Base-by-base conservation (phyloP, 148 eudicot species). In the Spergularia bocconei region DNA sequence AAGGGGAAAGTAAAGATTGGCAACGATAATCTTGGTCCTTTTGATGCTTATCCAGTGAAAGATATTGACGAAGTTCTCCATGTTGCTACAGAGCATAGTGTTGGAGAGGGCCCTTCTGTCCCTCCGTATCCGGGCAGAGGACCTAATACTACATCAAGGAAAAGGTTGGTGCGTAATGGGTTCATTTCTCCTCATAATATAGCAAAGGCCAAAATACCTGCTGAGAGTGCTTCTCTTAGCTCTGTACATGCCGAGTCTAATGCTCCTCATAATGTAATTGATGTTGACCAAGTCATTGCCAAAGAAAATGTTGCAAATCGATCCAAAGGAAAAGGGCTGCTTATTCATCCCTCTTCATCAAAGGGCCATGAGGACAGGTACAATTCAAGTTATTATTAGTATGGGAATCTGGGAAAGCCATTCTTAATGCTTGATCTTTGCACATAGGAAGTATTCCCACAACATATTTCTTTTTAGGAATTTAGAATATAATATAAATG, bases 111-210 rank as follows among this genome's bases (percentile, higher is more conserved):
- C 65, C 74, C 44, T 63, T 71, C 86, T 50, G 7, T 71, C 64
- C 75, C 89, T 54, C 70, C 70, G 69, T 75, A 61, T 62, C 51
- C 83, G 72, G 69, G 36, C 25, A 71, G 70, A 52, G 73, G 77
- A 41, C 82, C 87, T 51, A 84, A 76, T 75, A 63, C 70, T 17
- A 63, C 38, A 71, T 76, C 77, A 72, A 85, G 77, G 63, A 90
- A 82, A 80, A 90, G 84, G 73, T 82, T 90, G 87, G 98, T 94
- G 38, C 77, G 89, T 25, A 90, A 89, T 86, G 97, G 98, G 76
- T 87, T 88, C 78, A 90, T 88, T 72, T 88, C 96, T 75, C 97
- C 97, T n/a, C 78, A 59, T 55, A 92, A 91, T 78, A 82, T 90
- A 78, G 91, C 80, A 70, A 94, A 90, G 81, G 86, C 79, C 48